Base-by-base conservation (phyloP, 805 yeast genomes). In the Millerozyma acaciae region DNA sequence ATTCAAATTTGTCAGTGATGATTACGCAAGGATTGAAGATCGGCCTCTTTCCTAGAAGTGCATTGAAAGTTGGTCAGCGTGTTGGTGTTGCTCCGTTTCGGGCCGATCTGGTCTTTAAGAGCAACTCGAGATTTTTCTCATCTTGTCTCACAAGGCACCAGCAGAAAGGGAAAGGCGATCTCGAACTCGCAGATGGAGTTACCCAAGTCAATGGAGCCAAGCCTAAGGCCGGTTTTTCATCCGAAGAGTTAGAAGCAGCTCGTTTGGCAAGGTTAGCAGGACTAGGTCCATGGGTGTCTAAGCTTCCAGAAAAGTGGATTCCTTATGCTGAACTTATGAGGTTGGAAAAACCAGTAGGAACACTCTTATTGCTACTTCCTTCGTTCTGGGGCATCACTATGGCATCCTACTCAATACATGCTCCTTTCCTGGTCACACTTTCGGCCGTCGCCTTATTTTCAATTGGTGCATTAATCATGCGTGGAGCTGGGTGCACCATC, bases 401-500 rank as follows among this genome's bases (percentile, higher is more conserved):
- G 80, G 97, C 96, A 1, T 90, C 94, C 0, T 82, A 72, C 43
- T 67, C 77, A 44, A 59, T 79, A 2, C 60, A 78, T 2, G 95
- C 96, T 0, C 80, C 96, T 0, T 34, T 87, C 1, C 39, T 74
- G 0, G 70, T 78, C 1, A 80, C 90, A 0, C 38, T 70, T 0
- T 73, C 71, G 50, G 85, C 80, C 50, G 53, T 86, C 21, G 70
- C 76, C 0, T 62, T 88, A 9, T 93, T 88, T 53, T 79, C 90
- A 4, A 66, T 82, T 4, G 99, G 99, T 9, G 75, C 97, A 0
- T 50, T 89, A 24, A 70, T 90, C 12, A 93, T 94, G 95, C 75
- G 99, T 57, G 96, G 97, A 17, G 97, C 96, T 2, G 99, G 98
- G 0, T 93, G 99, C 56, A 89, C 96, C 0, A 80, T 93, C 35